Evolutionary conservation across 208 protist species (phyloP), one percentile per base, ranked within the genome.

Genomic region (Leptomonas pyrrhocoris): DNA sequence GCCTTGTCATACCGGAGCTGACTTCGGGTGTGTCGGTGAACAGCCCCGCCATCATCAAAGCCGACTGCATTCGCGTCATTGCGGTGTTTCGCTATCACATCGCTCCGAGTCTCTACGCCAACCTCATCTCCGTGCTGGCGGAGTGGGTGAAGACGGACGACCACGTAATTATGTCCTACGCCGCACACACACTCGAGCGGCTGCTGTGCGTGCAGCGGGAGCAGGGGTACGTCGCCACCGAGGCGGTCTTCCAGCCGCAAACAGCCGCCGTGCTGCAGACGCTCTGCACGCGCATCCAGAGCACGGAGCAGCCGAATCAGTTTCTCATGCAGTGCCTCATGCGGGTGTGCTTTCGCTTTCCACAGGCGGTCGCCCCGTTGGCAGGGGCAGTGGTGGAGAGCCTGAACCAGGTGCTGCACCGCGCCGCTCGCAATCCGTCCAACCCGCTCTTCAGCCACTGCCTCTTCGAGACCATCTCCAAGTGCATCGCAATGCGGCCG

Each of bases 371-470:
- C 25, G 49, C 48, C 9, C 88, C 87, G 15, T 94, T 84, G 79
- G 70, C 88, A 2, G 80, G 74, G 7, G 77, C 87, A 42, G 80
- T 96, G 38, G 74, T 95, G 21, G 64, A 77, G 31, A 73, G 61
- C 23, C 50, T 96, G 40, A 81, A 74, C 48, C 43, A 48, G 42
- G 79, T 87, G 11, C 77, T 96, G 38, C 59, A 54, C 34, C 27
- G 53, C 16, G 95, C 96, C 16, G 77, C 77, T 30, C 92, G 91
- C 57, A 98, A 98, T 71, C 96, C 97, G 38, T 85, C 76, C 19
- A 98, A 99, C 68, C 96, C 97, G 12, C 57, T 89, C 31, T 99
- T 98, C 82, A 98, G 97, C 70, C 95, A 99, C 67, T 98, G 92
- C 68, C 84, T 99, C 58, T 99, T 99, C 58, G 98, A 99, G 68